Percentiles rank a stretch among this genome's conserved stretches.
phyloP scores from a whole-genome alignment of 176 grass and related monocot species.

The Triticum aestivum region DNA sequence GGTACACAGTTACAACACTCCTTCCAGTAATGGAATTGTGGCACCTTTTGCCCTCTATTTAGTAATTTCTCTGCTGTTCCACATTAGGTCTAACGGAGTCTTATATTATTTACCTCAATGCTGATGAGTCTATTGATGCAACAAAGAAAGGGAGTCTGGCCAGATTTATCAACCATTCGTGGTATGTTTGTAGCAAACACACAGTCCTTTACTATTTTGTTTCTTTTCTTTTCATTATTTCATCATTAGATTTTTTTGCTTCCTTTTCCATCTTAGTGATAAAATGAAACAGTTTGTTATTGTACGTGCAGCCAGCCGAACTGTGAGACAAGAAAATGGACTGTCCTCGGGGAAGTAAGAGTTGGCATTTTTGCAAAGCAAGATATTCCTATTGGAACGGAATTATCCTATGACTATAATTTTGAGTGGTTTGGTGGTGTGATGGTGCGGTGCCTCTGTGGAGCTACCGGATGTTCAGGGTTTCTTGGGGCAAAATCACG shows the following conservation, averaged over 20 bases:
- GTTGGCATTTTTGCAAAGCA: slow-evolving; percentile 98
- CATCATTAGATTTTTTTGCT: neutral
- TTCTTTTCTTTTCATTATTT: slow-evolving; percentile 8
- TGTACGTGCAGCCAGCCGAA: slow-evolving; percentile 81
- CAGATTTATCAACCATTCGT: slow-evolving; percentile 96
- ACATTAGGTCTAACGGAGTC: slow-evolving; percentile 75
- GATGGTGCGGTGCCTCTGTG: slow-evolving; percentile 90
- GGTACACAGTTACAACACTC: slow-evolving; percentile 43
- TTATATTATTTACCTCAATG: slow-evolving; percentile 95
- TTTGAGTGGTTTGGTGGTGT: slow-evolving; percentile 97
- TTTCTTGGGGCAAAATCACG: slow-evolving; percentile 99
- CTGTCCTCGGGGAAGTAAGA: slow-evolving; percentile 84
- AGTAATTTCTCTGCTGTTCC: slow-evolving; percentile 22
- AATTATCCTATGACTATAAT: slow-evolving; percentile 95
- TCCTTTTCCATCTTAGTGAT: slow-evolving; percentile 5
- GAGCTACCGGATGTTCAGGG: slow-evolving; percentile 79
- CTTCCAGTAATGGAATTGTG: neutral
- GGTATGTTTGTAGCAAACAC: slow-evolving; percentile 40
- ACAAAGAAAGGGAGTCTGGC: slow-evolving; percentile 95
- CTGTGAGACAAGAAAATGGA: slow-evolving; percentile 97
- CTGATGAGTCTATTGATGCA: slow-evolving; percentile 97
- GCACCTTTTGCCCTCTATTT: slow-evolving; percentile 8
- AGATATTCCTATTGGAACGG: slow-evolving; percentile 70
- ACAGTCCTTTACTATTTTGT: neutral
- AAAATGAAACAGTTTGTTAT: slow-evolving; percentile 35